Base-by-base conservation (phyloP, 148 eudicot genomes). In the Persicaria maculosa region DNA sequence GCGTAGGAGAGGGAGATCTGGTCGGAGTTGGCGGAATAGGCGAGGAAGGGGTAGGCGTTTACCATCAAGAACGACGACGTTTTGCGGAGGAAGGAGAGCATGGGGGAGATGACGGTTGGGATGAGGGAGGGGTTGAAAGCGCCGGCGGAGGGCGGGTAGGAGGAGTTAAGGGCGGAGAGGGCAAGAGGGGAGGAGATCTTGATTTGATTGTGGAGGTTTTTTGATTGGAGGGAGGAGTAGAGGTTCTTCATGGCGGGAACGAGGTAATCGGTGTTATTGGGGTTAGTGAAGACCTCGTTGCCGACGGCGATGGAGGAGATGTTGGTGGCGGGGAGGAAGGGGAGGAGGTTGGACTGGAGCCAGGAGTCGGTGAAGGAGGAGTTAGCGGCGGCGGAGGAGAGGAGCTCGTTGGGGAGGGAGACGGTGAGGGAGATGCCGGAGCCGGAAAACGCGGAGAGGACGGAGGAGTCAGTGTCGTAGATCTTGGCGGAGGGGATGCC, bases 171-270 rank as follows among this genome's bases (percentile, higher is more conserved):
- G 0, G 93, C 97, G 15, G 79, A 76, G 3, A 92, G 81, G 0
- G 98, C 97, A 1, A 94, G 73, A 3, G 98, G 98, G 25, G 98
- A 94, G 0, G 97, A 92, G 15, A 94, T 74, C 59, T 92, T 94
- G 71, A 94, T 86, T 4, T 16, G 46, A 45, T 76, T 50, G 45
- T 82, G 72, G 0, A 94, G 81, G 0, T 80, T 81, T 64, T 77
- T 77, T 25, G 77, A 84, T 0, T 72, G 74, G 0, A 94, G 86
- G 0, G 93, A 94, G 9, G 54, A 5, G 55, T 94, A 83, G 75
- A 94, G 59, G 69, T 92, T 94, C 6, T 77, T 45, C 92, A 94
- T 86, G 25, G 98, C 98, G 36, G 92, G 91, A 0, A 85, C 88
- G 19, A 95, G 91, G 81, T 54, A 81, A 0, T 44, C 0, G 54